Evolutionary conservation across 495 filamentous ascomycete species (phyloP).

Genomic region (Patellaria atrata): DNA sequence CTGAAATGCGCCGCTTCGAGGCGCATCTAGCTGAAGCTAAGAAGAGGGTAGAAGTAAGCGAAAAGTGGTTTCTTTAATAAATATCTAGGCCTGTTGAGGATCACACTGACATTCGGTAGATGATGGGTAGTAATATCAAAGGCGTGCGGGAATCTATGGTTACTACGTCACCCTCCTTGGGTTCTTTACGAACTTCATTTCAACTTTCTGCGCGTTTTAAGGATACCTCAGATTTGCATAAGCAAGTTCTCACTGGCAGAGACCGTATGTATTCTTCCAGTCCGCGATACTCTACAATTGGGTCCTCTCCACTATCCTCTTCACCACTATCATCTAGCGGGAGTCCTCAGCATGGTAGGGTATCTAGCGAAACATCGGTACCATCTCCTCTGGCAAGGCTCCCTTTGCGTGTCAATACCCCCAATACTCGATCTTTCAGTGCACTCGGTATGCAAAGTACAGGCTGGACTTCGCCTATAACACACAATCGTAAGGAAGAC

Average conservation of each 20-base stretch:
- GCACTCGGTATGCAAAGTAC: conserved; percentile 16
- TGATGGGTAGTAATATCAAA: conserved; percentile 80
- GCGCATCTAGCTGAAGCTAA: conserved; percentile 81
- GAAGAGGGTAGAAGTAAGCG: conserved; percentile 64
- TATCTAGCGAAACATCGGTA: conserved; percentile 21
- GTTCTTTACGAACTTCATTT: neutral
- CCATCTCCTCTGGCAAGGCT: conserved; percentile 14
- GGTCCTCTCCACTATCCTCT: conserved; percentile 2
- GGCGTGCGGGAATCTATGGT: conserved; percentile 59
- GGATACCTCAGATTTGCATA: neutral
- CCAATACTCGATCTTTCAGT: conserved; percentile 16
- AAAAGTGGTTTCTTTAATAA: conserved; percentile 1
- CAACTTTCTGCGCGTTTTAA: neutral
- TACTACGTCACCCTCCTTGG: conserved; percentile 9
- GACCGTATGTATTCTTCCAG: neutral
- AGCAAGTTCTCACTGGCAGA: neutral
- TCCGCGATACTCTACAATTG: no score
- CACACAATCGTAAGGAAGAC: no score
- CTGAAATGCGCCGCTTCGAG: conserved; percentile 48
- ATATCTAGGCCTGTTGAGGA: no score
- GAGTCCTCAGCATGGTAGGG: conserved; percentile 21
- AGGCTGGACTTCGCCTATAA: no score
- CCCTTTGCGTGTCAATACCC: no score
- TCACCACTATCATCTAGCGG: conserved; percentile 14
- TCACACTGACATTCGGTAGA: conserved; percentile 33